Conservation (phyloP, 163 green algal species). For the Botryococcus braunii region DNA sequence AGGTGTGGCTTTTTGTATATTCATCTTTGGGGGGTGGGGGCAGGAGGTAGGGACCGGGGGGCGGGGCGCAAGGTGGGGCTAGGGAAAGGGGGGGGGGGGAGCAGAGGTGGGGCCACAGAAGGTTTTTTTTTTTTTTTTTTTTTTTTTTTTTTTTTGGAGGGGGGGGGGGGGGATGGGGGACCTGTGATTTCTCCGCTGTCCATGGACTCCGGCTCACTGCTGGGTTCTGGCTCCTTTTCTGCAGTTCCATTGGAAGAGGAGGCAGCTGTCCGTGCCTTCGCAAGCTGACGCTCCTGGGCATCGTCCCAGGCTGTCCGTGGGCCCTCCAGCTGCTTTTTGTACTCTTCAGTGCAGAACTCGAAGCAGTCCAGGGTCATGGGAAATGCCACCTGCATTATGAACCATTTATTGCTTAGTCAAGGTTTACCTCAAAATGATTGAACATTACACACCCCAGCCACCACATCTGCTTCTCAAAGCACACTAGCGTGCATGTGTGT, state of each 20-base stretch:
- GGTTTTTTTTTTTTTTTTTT: too few relatives aligned
- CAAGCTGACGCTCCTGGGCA: slow-evolving; percentile 27
- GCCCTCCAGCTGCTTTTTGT: slow-evolving; percentile 33
- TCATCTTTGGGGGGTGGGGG: too few relatives aligned
- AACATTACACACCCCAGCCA: not conserved
- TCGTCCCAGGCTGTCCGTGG: slow-evolving; percentile 7
- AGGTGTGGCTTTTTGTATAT: too few relatives aligned
- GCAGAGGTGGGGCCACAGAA: too few relatives aligned
- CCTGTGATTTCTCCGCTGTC: not conserved
- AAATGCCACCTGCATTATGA: slow-evolving; percentile 67
- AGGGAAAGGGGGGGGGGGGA: too few relatives aligned
- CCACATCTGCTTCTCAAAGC: not conserved
- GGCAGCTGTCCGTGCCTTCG: slow-evolving; percentile 17
- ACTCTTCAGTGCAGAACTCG: slow-evolving; percentile 80
- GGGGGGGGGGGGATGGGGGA: not conserved
- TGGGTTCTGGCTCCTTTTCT: not conserved
- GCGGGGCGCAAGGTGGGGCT: too few relatives aligned
- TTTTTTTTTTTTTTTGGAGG: too few relatives aligned
- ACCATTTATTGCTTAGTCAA: not conserved
- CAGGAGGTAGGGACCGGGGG: too few relatives aligned
- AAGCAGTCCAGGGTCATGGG: slow-evolving; percentile 81
- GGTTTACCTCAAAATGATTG: not conserved
- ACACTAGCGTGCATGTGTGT: not conserved
- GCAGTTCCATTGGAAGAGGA: not conserved
- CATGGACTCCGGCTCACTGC: not conserved